Percentiles rank a stretch among this genome's conserved stretches.
Conservation (phyloP, 2,329 filamentous ascomycete genomes). For the Cryphonectria parasitica region DNA sequence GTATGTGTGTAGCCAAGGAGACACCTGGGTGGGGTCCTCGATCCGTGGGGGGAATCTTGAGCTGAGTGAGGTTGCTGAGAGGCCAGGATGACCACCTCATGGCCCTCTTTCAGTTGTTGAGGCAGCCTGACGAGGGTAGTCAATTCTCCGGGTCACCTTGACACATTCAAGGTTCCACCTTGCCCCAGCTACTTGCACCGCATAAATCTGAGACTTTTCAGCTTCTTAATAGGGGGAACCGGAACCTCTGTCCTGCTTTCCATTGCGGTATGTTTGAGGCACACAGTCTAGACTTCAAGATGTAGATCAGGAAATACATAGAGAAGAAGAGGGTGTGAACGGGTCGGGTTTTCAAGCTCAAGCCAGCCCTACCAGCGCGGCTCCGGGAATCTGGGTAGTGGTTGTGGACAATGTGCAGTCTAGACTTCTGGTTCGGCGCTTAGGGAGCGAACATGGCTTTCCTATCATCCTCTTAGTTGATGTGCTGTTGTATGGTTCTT, state of each 20-base stretch:
- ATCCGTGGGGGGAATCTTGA: background rate
- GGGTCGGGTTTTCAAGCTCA: background rate
- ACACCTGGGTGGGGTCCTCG: background rate
- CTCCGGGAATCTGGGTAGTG: background rate
- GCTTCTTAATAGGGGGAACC: background rate
- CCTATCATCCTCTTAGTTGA: too few relatives aligned
- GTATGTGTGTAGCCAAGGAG: background rate
- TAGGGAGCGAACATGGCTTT: too few relatives aligned
- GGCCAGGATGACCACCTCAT: too few relatives aligned
- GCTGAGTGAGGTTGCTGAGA: background rate
- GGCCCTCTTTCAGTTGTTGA: background rate
- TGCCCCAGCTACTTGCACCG: background rate
- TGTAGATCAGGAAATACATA: background rate
- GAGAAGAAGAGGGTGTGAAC: background rate
- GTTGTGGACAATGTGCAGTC: too few relatives aligned
- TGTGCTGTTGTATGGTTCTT: too few relatives aligned
- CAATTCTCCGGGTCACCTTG: background rate
- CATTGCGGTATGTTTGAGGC: background rate
- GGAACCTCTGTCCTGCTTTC: background rate
- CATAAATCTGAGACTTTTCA: background rate
- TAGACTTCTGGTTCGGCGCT: too few relatives aligned
- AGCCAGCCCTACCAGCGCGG: too few relatives aligned
- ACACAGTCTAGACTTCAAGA: background rate
- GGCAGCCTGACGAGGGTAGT: background rate
- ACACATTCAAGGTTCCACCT: background rate